Percentiles rank a stretch among this genome's conserved stretches.
Conservation (phyloP, 2,329 filamentous ascomycete genomes). For the Botrytis medusae region DNA sequence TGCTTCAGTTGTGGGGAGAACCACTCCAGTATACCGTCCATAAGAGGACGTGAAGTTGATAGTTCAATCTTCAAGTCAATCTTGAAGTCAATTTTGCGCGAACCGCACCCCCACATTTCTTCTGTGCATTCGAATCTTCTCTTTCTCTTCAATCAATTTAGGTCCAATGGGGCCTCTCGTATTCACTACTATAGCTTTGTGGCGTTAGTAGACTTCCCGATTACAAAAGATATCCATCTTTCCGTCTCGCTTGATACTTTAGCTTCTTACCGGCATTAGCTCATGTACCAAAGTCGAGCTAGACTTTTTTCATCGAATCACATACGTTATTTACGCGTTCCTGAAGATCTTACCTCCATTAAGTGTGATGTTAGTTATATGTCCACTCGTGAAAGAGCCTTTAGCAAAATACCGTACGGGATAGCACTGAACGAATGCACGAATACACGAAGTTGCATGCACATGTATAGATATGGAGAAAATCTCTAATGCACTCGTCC, state of each 20-base stretch:
- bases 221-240: neutral
- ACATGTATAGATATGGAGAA: neutral
- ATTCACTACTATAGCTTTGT: neutral
- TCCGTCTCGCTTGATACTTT: neutral
- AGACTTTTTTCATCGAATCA: neutral
- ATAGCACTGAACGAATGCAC: neutral
- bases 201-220: neutral
- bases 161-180: neutral
- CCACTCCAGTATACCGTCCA: neutral
- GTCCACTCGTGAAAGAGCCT: neutral
- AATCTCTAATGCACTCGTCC: neutral
- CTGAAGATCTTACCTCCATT: neutral
- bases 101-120: neutral
- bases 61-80: neutral
- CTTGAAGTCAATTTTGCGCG: neutral
- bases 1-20: neutral
- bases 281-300: neutral
- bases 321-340: neutral
- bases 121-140: neutral
- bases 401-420: neutral
- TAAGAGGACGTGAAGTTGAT: neutral
- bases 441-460: neutral
- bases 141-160: neutral
- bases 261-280: conserved; percentile 4
- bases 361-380: too few species aligned